phyloP scores from a whole-genome alignment of 768 basidiomycete species.

The Chalciporus chontae region DNA sequence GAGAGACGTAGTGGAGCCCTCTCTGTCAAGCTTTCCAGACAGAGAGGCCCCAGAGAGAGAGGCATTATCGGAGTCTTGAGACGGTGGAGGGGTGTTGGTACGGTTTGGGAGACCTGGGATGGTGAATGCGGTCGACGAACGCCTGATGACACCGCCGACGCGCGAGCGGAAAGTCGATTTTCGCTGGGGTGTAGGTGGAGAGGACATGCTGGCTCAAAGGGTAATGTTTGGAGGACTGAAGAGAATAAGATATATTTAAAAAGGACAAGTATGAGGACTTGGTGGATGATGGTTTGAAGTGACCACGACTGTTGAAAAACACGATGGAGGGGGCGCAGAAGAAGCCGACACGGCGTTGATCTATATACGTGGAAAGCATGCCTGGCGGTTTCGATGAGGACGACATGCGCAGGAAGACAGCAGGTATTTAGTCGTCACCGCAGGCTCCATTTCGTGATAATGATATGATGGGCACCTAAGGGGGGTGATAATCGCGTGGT shows the following conservation, averaged over 20 bases:
- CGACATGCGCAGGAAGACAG: constrained; percentile 27
- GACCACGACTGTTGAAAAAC: constrained; percentile 9
- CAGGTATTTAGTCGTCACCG: constrained; percentile 16
- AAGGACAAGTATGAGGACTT: neutral
- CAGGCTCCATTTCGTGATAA: constrained; percentile 19
- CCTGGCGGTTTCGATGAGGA: constrained; percentile 37
- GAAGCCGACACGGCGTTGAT: constrained; percentile 19
- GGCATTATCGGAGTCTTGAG: constrained; percentile 26
- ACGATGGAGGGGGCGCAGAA: constrained; percentile 15
- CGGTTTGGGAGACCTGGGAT: constrained; percentile 36
- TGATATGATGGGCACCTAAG: constrained; percentile 31
- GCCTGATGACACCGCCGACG: constrained; percentile 57
- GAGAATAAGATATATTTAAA: constrained; percentile 1
- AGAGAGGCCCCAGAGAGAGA: constrained; percentile 23
- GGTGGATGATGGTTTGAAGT: constrained; percentile 3
- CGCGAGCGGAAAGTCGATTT: constrained; percentile 50
- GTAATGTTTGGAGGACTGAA: neutral
- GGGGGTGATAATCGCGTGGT: constrained; percentile 36
- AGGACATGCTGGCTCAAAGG: constrained; percentile 25
- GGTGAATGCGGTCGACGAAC: constrained; percentile 54
- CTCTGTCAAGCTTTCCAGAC: constrained; percentile 28
- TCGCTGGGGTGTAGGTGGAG: constrained; percentile 33
- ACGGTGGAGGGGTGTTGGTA: constrained; percentile 25
- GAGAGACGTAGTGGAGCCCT: constrained; percentile 28
- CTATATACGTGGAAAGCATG: constrained; percentile 29